Conservation (phyloP, 768 basidiomycete species). For the Leccinum incarnatum region DNA sequence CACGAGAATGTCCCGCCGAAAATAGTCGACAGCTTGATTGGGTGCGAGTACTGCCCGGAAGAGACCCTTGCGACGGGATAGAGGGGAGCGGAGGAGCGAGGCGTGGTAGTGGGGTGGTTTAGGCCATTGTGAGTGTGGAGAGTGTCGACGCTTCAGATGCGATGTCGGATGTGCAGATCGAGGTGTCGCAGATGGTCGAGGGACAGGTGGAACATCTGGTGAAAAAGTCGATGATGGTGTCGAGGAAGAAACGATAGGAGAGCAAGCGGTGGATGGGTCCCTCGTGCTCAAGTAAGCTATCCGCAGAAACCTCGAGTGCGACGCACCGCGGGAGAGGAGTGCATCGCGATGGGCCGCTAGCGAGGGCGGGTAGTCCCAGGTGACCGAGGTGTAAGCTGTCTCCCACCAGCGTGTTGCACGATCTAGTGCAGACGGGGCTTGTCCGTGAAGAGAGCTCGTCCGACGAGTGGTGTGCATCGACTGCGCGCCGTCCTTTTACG, state of each 20-base stretch:
- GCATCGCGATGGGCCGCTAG: conserved; percentile 14
- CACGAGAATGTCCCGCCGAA: conserved; percentile 21
- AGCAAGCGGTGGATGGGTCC: background rate
- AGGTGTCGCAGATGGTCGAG: conserved; percentile 4
- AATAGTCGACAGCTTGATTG: conserved; percentile 25
- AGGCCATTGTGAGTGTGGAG: conserved; percentile 15
- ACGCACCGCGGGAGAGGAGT: conserved; percentile 26
- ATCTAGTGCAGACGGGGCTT: background rate
- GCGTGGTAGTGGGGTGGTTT: conserved; percentile 32
- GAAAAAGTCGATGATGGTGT: background rate
- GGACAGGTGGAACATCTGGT: background rate
- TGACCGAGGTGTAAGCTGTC: conserved; percentile 10
- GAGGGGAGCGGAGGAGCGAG: conserved; percentile 25
- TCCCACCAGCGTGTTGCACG: conserved; percentile 8
- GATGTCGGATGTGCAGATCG: conserved; percentile 9
- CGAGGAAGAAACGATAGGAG: background rate
- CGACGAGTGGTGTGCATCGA: conserved; percentile 12
- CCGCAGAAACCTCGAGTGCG: conserved; percentile 26
- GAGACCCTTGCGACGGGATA: conserved; percentile 25
- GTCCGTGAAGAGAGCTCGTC: conserved; percentile 11
- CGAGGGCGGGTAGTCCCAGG: conserved; percentile 25
- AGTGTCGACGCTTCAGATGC: conserved; percentile 10
- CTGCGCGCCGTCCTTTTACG: conserved; percentile 7
- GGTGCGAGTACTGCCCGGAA: conserved; percentile 23
- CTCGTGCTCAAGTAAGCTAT: conserved; percentile 21